Evolutionary conservation across 441 rosid genomes (phyloP).

Genomic region (Dalechampia spathulata): DNA sequence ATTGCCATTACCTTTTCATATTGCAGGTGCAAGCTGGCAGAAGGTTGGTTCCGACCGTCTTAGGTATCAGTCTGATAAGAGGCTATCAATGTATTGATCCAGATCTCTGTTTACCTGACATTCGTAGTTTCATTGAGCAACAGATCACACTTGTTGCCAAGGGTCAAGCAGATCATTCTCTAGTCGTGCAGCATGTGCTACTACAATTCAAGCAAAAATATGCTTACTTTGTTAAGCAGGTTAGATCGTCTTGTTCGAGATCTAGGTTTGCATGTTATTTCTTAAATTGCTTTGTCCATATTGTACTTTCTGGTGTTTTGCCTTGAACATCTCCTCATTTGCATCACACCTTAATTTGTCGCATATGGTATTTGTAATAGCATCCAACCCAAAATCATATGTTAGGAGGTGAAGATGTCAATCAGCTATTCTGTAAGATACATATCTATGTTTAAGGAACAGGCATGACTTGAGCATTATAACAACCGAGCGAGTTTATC

Average conservation of each 20-base stretch:
- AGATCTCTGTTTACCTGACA: constrained; percentile 92
- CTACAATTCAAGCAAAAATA: constrained; percentile 77
- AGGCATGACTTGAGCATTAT: not conserved
- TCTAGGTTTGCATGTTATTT: not conserved
- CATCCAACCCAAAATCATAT: not conserved
- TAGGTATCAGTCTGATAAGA: constrained; percentile 82
- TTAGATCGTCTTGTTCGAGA: constrained; percentile 11
- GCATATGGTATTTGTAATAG: not conserved
- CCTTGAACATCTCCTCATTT: not conserved
- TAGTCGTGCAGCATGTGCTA: constrained; percentile 69
- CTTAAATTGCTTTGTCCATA: not conserved
- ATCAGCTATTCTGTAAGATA: not conserved
- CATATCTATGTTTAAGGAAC: not conserved
- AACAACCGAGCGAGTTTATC: not conserved
- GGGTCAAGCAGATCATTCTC: constrained; percentile 76
- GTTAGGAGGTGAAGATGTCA: not conserved
- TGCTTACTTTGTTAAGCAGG: constrained; percentile 77
- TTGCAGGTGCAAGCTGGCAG: constrained; percentile 81
- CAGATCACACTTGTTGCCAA: constrained; percentile 89
- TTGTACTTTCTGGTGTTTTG: not conserved
- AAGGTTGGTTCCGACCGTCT: constrained; percentile 78
- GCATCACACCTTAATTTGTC: not conserved
- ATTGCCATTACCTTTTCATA: constrained; percentile 9
- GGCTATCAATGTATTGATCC: constrained; percentile 94
- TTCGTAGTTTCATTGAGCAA: constrained; percentile 94